Conservation (phyloP, 2,329 filamentous ascomycete species). For the Botrytis paeoniae region DNA sequence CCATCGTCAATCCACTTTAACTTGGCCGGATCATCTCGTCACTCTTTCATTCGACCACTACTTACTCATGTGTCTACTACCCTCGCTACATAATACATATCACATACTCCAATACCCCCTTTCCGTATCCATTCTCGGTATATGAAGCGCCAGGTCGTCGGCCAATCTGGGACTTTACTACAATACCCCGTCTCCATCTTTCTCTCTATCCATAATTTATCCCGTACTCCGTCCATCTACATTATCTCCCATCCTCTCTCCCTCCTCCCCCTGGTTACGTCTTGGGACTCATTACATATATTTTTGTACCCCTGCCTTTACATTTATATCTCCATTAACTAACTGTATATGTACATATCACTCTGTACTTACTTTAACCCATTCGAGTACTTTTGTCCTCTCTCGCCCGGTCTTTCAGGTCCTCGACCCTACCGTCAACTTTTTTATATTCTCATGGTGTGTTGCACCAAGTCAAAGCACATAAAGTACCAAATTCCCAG, state of each 20-base stretch:
- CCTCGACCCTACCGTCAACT: not conserved
- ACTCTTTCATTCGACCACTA: not conserved
- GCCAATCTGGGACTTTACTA: not conserved
- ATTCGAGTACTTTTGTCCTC: not conserved
- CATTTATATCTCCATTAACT: not conserved
- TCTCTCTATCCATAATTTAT: not conserved
- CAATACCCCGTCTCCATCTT: not conserved
- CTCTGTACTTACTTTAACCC: not conserved
- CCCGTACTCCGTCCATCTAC: not conserved
- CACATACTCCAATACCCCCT: not conserved
- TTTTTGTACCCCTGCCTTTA: not conserved
- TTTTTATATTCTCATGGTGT: not conserved
- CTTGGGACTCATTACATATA: not conserved
- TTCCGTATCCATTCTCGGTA: not conserved
- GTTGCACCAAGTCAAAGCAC: not conserved
- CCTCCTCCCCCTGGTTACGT: not conserved
- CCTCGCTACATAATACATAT: not conserved
- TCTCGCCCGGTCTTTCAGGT: not conserved
- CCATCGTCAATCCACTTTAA: not conserved
- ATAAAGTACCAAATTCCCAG: not conserved
- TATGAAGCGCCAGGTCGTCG: not conserved
- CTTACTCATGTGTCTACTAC: not conserved
- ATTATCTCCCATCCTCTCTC: not conserved
- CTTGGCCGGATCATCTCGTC: not conserved
- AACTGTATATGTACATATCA: not conserved